phyloP scores from a whole-genome alignment of 768 basidiomycete genomes.

The Pisolithus marmoratus region DNA sequence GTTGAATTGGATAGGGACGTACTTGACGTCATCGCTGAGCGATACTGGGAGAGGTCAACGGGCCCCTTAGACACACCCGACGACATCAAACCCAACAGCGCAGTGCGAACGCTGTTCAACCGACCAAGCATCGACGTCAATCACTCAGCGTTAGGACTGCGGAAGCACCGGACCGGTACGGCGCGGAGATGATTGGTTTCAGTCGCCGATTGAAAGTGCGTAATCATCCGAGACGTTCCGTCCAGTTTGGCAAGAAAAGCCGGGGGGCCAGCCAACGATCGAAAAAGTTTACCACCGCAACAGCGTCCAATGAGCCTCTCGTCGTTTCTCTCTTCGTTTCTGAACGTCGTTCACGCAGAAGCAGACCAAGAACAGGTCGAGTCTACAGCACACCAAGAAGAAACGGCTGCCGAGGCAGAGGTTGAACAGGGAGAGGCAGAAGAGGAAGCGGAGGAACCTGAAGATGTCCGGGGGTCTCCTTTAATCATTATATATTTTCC shows the following conservation, averaged over 20 bases:
- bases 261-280: too few relatives aligned
- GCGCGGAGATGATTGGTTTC: constrained; percentile 5
- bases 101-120: constrained; percentile 7
- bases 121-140: constrained; percentile 11
- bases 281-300: background rate
- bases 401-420: constrained; percentile 33
- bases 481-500: background rate
- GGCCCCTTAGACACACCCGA: background rate
- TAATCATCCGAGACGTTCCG: constrained; percentile 21
- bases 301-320: constrained; percentile 34
- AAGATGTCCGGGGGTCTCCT: constrained; percentile 58
- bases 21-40: constrained; percentile 34
- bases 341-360: constrained; percentile 37
- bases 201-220: constrained; percentile 18
- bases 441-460: constrained; percentile 60
- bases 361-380: constrained; percentile 26
- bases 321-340: constrained; percentile 40
- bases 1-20: constrained; percentile 8
- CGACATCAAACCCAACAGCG: constrained; percentile 7
- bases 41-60: constrained; percentile 31
- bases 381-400: constrained; percentile 30
- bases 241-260: constrained; percentile 8
- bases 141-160: background rate
- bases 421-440: too few relatives aligned
- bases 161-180: background rate